phyloP scores from a whole-genome alignment of 495 filamentous ascomycete species.

The Aspergillus mulundensis region DNA sequence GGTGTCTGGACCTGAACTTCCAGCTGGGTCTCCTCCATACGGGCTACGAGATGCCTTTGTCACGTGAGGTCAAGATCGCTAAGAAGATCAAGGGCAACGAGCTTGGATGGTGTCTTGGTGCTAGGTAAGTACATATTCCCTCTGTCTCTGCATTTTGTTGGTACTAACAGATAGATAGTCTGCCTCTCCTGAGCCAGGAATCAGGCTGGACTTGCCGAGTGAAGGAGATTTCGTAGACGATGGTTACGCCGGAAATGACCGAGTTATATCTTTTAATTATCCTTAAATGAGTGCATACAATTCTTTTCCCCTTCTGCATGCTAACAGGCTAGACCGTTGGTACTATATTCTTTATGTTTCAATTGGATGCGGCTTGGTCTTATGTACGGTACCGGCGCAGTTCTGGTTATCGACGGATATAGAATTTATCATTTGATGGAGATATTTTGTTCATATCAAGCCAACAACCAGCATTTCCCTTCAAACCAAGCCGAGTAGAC shows the following conservation, averaged over 20 bases:
- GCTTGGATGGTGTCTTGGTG: conserved; percentile 95
- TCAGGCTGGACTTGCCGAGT: conserved; percentile 75
- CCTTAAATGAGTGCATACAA: conserved; percentile 32
- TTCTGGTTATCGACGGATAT: conserved; percentile 3
- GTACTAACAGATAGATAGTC: conserved; percentile 48
- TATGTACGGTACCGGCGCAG: conserved; percentile 21
- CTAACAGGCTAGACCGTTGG: conserved; percentile 25
- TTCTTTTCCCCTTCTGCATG: conserved; percentile 14
- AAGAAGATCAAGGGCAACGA: conserved; percentile 99
- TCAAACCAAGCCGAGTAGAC: not conserved
- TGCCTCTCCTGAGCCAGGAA: conserved; percentile 68
- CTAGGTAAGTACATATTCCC: conserved; percentile 63
- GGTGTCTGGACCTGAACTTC: conserved; percentile 92
- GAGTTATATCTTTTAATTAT: conserved; percentile 21
- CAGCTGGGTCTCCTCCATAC: conserved; percentile 90
- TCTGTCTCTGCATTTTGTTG: conserved; percentile 1
- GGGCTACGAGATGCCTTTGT: conserved; percentile 96
- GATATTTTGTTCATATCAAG: not conserved
- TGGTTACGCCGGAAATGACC: conserved; percentile 17
- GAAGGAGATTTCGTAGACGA: conserved; percentile 52
- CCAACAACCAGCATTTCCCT: not conserved
- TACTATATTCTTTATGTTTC: conserved; percentile 5
- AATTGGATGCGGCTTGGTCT: conserved; percentile 12
- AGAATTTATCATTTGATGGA: not conserved
- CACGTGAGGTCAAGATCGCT: conserved; percentile 91